Evolutionary conservation across 2,329 filamentous ascomycete species (phyloP), one percentile per base, ranked within the genome.

Genomic region (Verticillium albo-atrum): DNA sequence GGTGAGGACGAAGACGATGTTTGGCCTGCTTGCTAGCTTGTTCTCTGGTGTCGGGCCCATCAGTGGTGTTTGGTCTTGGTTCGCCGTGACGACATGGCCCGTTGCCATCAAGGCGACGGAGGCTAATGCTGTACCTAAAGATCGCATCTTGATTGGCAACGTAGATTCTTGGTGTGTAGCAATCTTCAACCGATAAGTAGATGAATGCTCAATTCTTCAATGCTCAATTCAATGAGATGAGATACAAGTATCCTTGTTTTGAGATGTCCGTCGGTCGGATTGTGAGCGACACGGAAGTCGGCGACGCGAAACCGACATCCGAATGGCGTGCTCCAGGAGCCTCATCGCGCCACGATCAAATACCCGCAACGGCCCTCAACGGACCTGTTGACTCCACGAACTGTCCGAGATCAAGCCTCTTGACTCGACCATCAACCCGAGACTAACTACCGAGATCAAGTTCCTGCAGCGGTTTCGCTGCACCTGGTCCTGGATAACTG

Each of bases 1-100:
- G 0, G 85, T 87, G 32, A 89, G 74, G 61, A 89, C 81, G 67
- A 89, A 87, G 32, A 89, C 73, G 57, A 89, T 82, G 65, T 89
- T 89, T 0, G 82, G 79, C 26, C 62, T 55, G 28, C 59, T 50
- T 50, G 42, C 59, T 54, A 10, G 35, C 12, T 54, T 30, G 28
- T 27, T 9, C 27, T 52, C 27, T 50, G 17, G 50, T 15, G 54
- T 35, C 59, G 51, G 42, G 10, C 42, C 42, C 42, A 53, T 3
- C 10, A 62, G 61, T 6, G 59, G 61, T 7, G 51, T 25, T 54
- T 62, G 61, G 14, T 51, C 51, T 25, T 61, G 54, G 23, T 37
- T 32, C 4, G 42, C 30, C 3, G 50, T 28, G 5, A 55, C 51
- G 25, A 53, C 42, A 23, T 7, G 35, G 51, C 52, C 7, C 5